phyloP scores from a whole-genome alignment of 352 stramenopile species.

The Phytophthora cajani region DNA sequence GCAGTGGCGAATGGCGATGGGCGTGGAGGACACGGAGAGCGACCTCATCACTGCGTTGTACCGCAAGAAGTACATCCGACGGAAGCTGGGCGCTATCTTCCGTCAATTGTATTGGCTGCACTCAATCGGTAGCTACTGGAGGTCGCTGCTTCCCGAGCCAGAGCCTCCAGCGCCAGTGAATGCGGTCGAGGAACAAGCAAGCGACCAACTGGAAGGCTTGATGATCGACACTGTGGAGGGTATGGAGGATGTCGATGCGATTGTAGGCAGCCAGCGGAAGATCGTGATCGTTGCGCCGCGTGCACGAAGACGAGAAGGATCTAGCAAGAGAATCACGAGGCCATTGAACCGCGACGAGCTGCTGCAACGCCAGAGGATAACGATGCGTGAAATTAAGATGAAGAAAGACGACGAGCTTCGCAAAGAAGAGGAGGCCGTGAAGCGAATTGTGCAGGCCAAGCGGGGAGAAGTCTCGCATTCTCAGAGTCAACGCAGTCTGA shows the following conservation, averaged over 20 bases:
- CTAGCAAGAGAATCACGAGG: slow-evolving; percentile 12
- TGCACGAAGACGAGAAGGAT: slow-evolving; percentile 4
- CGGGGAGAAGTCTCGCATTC: slow-evolving; percentile 47
- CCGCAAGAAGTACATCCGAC: slow-evolving; percentile 65
- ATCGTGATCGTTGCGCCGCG: slow-evolving; percentile 30
- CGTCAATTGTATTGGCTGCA: slow-evolving; percentile 35
- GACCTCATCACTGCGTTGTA: slow-evolving; percentile 66
- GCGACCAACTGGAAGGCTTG: neutral
- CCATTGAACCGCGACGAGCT: slow-evolving; percentile 38
- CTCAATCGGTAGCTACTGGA: slow-evolving; percentile 49
- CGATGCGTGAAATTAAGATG: slow-evolving; percentile 49
- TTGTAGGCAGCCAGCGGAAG: slow-evolving; percentile 4
- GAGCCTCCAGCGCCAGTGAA: neutral
- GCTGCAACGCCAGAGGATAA: slow-evolving; percentile 43
- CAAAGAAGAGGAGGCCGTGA: slow-evolving; percentile 40
- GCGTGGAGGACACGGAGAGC: slow-evolving; percentile 60
- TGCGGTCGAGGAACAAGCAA: slow-evolving; percentile 6
- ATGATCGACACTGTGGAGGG: slow-evolving; percentile 1
- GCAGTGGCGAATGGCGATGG: slow-evolving; percentile 73
- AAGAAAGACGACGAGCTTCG: slow-evolving; percentile 58
- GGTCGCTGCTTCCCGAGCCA: slow-evolving; percentile 28
- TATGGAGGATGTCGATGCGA: neutral
- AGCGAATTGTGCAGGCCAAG: slow-evolving; percentile 39
- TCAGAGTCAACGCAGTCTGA: slow-evolving; percentile 48
- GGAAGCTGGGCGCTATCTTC: slow-evolving; percentile 43